phyloP scores from a whole-genome alignment of 2,329 filamentous ascomycete genomes.

The Massarina eburnea region DNA sequence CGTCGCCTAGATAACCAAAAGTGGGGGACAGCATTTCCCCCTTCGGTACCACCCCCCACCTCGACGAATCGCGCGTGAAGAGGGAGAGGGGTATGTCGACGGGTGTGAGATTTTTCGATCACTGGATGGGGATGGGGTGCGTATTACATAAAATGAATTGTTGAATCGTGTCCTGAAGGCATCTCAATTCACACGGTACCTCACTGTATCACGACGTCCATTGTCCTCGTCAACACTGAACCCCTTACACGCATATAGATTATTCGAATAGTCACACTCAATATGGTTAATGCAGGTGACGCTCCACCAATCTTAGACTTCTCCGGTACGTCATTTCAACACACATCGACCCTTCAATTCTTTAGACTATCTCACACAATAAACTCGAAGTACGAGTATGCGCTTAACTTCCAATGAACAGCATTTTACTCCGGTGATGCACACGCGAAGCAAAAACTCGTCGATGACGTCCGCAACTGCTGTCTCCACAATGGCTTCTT shows the following conservation, averaged over 20 bases:
- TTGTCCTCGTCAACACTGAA: too few relatives aligned
- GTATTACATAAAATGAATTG: neutral
- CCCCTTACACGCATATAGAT: neutral
- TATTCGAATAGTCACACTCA: slow-evolving; percentile 3
- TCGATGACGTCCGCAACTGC: slow-evolving; percentile 30
- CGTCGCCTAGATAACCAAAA: slow-evolving; percentile 2
- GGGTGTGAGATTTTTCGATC: slow-evolving; percentile 1
- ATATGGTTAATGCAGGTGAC: slow-evolving; percentile 22
- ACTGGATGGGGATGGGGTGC: neutral
- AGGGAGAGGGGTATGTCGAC: neutral
- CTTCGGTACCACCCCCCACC: too few relatives aligned
- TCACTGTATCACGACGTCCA: too few relatives aligned
- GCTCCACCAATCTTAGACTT: slow-evolving; percentile 32
- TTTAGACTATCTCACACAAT: neutral
- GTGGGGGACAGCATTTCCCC: neutral
- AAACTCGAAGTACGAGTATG: neutral
- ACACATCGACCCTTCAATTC: neutral
- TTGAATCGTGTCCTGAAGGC: neutral
- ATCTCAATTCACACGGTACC: neutral
- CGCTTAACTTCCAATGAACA: slow-evolving; percentile 3
- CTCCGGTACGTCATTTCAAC: slow-evolving; percentile 16
- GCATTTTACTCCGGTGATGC: slow-evolving; percentile 31
- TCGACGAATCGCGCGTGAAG: too few relatives aligned
- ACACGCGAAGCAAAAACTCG: slow-evolving; percentile 24
- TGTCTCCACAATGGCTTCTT: slow-evolving; percentile 48